A percentile compares a stretch with the other conserved stretches of the same genome.
phyloP scores from a whole-genome alignment of 1,284 basidiomycete genomes.

The Irpex sp. region DNA sequence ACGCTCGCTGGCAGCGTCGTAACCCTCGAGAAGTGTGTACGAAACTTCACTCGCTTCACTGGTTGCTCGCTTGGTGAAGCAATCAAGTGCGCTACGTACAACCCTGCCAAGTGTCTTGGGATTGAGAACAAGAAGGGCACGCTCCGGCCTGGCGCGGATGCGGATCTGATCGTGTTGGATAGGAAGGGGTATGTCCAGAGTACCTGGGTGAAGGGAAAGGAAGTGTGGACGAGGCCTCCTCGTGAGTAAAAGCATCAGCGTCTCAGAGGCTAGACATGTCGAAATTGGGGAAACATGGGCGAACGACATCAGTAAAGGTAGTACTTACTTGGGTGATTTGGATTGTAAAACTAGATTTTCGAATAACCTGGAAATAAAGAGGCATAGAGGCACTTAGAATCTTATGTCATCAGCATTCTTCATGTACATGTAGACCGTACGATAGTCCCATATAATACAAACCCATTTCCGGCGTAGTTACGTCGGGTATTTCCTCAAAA shows the following conservation, averaged over 20 bases:
- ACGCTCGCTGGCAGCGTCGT: constrained; percentile 87
- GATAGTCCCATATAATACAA: not conserved
- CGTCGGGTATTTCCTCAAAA: not conserved
- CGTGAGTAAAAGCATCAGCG: too few species aligned
- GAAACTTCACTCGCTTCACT: constrained; percentile 81
- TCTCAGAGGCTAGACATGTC: too few species aligned
- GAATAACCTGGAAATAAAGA: too few species aligned
- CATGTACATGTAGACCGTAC: too few species aligned
- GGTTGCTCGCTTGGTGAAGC: constrained; percentile 80
- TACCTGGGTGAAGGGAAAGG: constrained; percentile 80
- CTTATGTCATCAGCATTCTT: too few species aligned
- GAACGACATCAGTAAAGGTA: too few species aligned
- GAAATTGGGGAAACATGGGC: too few species aligned
- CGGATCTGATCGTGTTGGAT: constrained; percentile 78
- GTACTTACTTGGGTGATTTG: too few species aligned
- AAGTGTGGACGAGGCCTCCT: constrained; percentile 51
- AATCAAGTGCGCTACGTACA: constrained; percentile 80
- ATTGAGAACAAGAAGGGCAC: constrained; percentile 80
- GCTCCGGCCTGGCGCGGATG: constrained; percentile 75
- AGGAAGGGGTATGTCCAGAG: constrained; percentile 63
- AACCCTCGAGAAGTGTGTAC: constrained; percentile 78
- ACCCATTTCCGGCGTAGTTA: not conserved
- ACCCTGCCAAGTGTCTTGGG: constrained; percentile 80
- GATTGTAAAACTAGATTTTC: too few species aligned
- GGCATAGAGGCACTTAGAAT: too few species aligned